Conservation (phyloP, 495 filamentous ascomycete species). For the Rostrohypoxylon terebratum region DNA sequence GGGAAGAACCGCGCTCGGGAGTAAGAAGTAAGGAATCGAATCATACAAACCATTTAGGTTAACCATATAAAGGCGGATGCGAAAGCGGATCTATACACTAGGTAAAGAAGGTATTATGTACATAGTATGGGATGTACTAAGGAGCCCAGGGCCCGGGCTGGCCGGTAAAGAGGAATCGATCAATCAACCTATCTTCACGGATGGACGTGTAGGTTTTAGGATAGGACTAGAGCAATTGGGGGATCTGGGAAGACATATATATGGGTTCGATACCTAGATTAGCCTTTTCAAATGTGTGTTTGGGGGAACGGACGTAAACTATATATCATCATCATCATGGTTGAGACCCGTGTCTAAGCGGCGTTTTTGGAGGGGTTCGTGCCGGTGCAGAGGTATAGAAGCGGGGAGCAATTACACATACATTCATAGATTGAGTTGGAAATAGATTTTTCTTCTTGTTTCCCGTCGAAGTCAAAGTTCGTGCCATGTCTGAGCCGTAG, state of each 20-base stretch:
- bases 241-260: neutral
- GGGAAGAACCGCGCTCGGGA: conserved; percentile 48
- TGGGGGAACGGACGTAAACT: conserved; percentile 1
- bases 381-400: conserved; percentile 1
- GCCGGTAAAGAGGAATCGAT: neutral
- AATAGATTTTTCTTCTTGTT: conserved; percentile 27
- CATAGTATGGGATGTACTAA: conserved; percentile 2
- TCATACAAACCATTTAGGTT: neutral
- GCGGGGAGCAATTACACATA: conserved; percentile 6
- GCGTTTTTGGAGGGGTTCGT: conserved; percentile 4
- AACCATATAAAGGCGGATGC: neutral
- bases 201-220: neutral
- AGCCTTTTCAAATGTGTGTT: neutral
- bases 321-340: conserved; percentile 4
- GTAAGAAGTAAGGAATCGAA: conserved; percentile 11
- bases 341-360: neutral
- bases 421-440: conserved; percentile 30
- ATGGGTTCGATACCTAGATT: conserved; percentile 1
- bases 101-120: conserved; percentile 5
- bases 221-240: neutral
- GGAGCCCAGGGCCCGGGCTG: neutral
- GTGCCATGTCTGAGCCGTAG: conserved; percentile 1
- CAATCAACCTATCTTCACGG: neutral
- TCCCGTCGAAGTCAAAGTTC: conserved; percentile 14
- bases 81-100: conserved; percentile 1